Conservation (phyloP, 2,329 filamentous ascomycete species). For the Hypoxylon sp. region DNA sequence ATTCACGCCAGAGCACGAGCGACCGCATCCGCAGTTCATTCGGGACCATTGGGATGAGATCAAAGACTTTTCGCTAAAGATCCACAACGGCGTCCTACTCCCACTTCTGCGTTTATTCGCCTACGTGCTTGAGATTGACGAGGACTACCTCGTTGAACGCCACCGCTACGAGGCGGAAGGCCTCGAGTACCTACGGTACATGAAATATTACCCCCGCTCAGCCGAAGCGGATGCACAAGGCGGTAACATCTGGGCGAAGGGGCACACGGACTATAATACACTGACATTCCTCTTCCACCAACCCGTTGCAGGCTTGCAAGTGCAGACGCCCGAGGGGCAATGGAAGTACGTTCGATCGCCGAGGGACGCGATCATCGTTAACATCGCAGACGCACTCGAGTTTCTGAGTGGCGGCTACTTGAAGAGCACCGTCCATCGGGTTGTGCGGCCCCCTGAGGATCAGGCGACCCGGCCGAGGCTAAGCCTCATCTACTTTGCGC, state of each 20-base stretch:
- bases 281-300: slow-evolving; percentile 70
- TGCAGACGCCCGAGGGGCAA: slow-evolving; percentile 59
- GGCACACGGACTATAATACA: slow-evolving; percentile 50
- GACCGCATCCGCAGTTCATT: slow-evolving; percentile 47
- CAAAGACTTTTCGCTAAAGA: slow-evolving; percentile 44
- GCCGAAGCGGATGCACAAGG: slow-evolving; percentile 39
- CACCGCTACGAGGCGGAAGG: slow-evolving; percentile 49
- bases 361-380: slow-evolving; percentile 61
- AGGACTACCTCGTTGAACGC: slow-evolving; percentile 45
- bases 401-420: slow-evolving; percentile 56
- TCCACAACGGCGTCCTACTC: slow-evolving; percentile 42
- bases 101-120: slow-evolving; percentile 35
- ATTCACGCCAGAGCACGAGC: slow-evolving; percentile 47
- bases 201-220: slow-evolving; percentile 48
- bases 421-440: slow-evolving; percentile 49
- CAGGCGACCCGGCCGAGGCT: slow-evolving; percentile 42
- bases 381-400: slow-evolving; percentile 63
- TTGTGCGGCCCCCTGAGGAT: slow-evolving; percentile 45
- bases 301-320: slow-evolving; percentile 67
- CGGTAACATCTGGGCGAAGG: slow-evolving; percentile 47
- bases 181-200: slow-evolving; percentile 50
- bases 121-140: slow-evolving; percentile 47
- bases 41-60: slow-evolving; percentile 48
- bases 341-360: slow-evolving; percentile 52
- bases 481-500: slow-evolving; percentile 49